Evolutionary conservation across 2,329 filamentous ascomycete species (phyloP).

Genomic region (Neonectria sp.): DNA sequence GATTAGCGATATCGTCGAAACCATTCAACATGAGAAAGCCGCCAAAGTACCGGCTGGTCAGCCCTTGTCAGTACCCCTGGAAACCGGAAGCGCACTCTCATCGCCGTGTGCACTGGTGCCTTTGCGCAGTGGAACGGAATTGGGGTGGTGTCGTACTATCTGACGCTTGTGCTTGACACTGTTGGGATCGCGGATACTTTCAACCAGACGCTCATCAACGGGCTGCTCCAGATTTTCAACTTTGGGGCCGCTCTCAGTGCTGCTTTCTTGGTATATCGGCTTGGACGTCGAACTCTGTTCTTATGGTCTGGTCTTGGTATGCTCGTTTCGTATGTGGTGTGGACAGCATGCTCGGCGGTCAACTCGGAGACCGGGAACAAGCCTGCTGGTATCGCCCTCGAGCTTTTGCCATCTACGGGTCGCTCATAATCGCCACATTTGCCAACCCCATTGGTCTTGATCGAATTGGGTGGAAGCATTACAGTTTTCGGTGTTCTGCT

Average conservation of each 20-base stretch:
- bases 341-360: slow-evolving; percentile 57
- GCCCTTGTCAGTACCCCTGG: slow-evolving; percentile 52
- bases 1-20: slow-evolving; percentile 58
- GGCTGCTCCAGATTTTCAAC: slow-evolving; percentile 58
- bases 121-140: slow-evolving; percentile 52
- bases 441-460: slow-evolving; percentile 50
- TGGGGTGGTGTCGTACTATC: slow-evolving; percentile 55
- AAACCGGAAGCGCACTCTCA: slow-evolving; percentile 52
- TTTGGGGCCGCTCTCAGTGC: slow-evolving; percentile 52
- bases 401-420: slow-evolving; percentile 58
- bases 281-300: slow-evolving; percentile 61
- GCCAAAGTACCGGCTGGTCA: slow-evolving; percentile 51
- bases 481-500: slow-evolving; percentile 53
- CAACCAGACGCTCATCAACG: slow-evolving; percentile 59
- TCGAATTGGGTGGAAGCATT: slow-evolving; percentile 58
- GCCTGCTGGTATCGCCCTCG: slow-evolving; percentile 58
- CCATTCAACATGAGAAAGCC: slow-evolving; percentile 47
- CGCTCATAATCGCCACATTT: slow-evolving; percentile 55
- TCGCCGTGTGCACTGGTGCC: slow-evolving; percentile 44
- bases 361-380: slow-evolving; percentile 47
- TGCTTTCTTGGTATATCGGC: slow-evolving; percentile 58
- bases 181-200: slow-evolving; percentile 56
- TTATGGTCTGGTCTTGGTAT: slow-evolving; percentile 55
- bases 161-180: slow-evolving; percentile 57
- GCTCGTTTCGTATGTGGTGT: slow-evolving; percentile 54